Base-by-base conservation (phyloP, 2,329 filamentous ascomycete genomes). In the Pseudogymnoascus sp. region DNA sequence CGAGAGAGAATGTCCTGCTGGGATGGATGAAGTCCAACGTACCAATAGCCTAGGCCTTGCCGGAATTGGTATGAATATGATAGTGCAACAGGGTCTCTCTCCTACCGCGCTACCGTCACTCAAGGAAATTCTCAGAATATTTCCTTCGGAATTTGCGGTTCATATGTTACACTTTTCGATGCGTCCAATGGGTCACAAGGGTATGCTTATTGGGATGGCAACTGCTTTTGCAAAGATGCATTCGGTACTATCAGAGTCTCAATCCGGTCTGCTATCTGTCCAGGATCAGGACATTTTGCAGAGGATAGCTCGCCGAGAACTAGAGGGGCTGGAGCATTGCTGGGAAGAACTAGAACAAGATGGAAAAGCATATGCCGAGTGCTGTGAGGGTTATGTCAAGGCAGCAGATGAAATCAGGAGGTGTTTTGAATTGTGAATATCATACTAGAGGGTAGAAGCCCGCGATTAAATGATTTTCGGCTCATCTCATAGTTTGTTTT, bases 11-110 rank as follows among this genome's bases (percentile, higher is more conserved):
- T 70, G 72, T 3, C 74, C 77, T 2, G 73, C 73, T 1, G 76
- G 75, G n/a, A 78, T 77, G 74, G 73, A 76, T 51, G 76, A 77
- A 66, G 71, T 75, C 10, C 64, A 69, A 62, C 65, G 72, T 65
- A 36, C 69, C 62, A 39, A 69, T 66, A 63, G 67, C 62, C 31
- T 70, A 26, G 73, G 74, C n/a, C 70, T 76, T 51, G 66, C 73
- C 7, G 73, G 73, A 26, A 65, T 76, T 6, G 74, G 74, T 2
- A 40, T 74, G 8, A 69, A 71, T 18, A 69, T 75, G 64, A 71
- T 71, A 60, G 42, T 51, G 6, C 64, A 62, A 5, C 26, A 57
- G 18, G 29, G 29, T 11, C 26, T 57, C 26, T 57, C 51, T 5
- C 26, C 51, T 7, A 66, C 64, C 18, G 66, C 67, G 4, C 37